A percentile compares a stretch with the other conserved stretches of the same genome.
Evolutionary conservation across 345 rosid species (phyloP).

Genomic region (Gossypium bickii): DNA sequence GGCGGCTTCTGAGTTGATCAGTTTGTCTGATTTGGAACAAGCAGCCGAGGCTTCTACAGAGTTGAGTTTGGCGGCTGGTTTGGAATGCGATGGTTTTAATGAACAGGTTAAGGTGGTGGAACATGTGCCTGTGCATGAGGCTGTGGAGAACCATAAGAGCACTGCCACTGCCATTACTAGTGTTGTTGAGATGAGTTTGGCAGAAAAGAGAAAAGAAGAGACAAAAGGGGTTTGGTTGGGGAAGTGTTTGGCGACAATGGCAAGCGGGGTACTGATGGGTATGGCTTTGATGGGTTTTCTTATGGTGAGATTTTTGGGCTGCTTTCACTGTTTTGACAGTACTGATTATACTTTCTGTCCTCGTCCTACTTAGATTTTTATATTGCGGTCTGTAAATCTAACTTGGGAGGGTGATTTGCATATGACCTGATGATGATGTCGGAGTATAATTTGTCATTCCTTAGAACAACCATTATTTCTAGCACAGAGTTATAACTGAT

Average conservation of each 20-base stretch:
- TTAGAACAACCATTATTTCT: background rate
- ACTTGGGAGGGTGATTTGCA: background rate
- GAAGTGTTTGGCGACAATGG: slow-evolving; percentile 7
- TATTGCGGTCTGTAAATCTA: background rate
- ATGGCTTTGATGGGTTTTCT: slow-evolving; percentile 25
- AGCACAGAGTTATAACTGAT: background rate
- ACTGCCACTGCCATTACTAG: background rate
- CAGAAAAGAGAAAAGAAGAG: background rate
- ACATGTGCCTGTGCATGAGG: background rate
- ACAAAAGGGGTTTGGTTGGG: background rate
- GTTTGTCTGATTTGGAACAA: slow-evolving; percentile 1
- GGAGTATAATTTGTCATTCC: background rate
- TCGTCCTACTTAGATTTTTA: slow-evolving; percentile 21
- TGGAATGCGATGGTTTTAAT: slow-evolving; percentile 3
- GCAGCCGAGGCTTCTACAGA: slow-evolving; percentile 2
- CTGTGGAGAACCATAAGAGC: background rate
- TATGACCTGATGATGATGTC: too few species aligned
- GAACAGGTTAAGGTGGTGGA: background rate
- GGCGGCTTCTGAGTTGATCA: background rate
- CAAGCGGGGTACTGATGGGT: slow-evolving; percentile 29
- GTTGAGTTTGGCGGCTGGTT: background rate
- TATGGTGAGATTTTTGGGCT: slow-evolving; percentile 10
- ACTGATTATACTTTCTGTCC: background rate
- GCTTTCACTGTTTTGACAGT: background rate
- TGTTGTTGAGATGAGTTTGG: background rate